These are phyloP conservation scores for Geoglossum cookeanum DNA, from an alignment of 2,329 filamentous ascomycete species.

Conservation along the genomic window DNA sequence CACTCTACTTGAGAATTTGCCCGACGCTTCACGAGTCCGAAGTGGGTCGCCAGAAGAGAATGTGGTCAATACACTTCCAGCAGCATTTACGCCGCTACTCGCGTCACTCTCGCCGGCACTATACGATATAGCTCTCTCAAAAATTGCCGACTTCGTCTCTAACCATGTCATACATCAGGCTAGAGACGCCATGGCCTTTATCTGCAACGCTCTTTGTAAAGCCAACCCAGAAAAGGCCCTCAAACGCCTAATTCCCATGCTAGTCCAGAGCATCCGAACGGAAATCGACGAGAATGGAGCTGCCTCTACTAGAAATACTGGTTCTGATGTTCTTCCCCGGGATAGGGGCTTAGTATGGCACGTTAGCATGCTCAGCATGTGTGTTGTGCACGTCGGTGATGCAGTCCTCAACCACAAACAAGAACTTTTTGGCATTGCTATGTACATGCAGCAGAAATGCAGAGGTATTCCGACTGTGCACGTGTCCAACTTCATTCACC, in stretches of 20 bases:
- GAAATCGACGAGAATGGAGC: conserved; percentile 96
- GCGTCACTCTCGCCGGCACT: conserved; percentile 81
- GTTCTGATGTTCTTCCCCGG: conserved; percentile 78
- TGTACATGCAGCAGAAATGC: conserved; percentile 94
- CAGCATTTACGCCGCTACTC: conserved; percentile 76
- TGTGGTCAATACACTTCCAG: conserved; percentile 86
- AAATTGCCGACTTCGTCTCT: conserved; percentile 78
- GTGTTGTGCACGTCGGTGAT: conserved; percentile 83
- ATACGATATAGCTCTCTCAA: conserved; percentile 80
- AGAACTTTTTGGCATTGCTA: conserved; percentile 75
- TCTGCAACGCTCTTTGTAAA: conserved; percentile 89
- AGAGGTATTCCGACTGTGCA: conserved; percentile 86
- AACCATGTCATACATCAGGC: conserved; percentile 95
- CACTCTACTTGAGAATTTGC: conserved; percentile 83
- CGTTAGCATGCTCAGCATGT: conserved; percentile 93
- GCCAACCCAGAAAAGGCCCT: conserved; percentile 86
- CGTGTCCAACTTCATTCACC: conserved; percentile 94
- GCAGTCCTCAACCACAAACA: conserved; percentile 78
- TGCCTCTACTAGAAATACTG: conserved; percentile 82
- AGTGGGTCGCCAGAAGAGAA: conserved; percentile 90
- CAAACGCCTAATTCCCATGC: conserved; percentile 74
- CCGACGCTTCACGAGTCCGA: conserved; percentile 71
- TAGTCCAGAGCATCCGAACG: conserved; percentile 79
- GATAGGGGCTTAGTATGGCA: conserved; percentile 93
- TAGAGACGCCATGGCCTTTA: conserved; percentile 95